A percentile compares a stretch with the other conserved stretches of the same genome.
Evolutionary conservation across 1,139 yeast genomes (phyloP).

Genomic region (Debaryomycetaceae sp.): DNA sequence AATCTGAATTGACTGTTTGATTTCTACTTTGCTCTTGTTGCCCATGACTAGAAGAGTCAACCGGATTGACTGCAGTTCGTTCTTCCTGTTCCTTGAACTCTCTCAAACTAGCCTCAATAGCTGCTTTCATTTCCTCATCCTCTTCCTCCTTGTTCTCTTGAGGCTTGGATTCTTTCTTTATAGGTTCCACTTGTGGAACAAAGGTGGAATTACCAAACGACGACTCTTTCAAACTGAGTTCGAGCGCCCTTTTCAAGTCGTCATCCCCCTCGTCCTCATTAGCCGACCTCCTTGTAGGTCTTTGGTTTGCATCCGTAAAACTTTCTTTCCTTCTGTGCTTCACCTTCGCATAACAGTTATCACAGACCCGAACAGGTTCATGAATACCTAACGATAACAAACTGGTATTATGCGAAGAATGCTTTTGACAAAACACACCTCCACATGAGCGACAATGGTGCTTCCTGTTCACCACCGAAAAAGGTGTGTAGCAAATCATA

Average conservation of each 20-base stretch:
- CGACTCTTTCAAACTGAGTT: conserved; percentile 64
- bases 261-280: conserved; percentile 60
- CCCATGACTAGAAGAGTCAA: neutral
- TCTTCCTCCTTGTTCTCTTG: conserved; percentile 51
- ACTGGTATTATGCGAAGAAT: conserved; percentile 67
- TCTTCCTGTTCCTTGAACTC: conserved; percentile 56
- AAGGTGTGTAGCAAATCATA: conserved; percentile 84
- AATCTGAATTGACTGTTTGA: conserved; percentile 19
- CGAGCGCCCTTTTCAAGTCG: conserved; percentile 74
- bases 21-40: neutral
- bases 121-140: conserved; percentile 89
- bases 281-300: neutral
- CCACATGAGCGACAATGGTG: conserved; percentile 98
- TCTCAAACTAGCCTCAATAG: conserved; percentile 86
- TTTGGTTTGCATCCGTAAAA: neutral
- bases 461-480: conserved; percentile 80
- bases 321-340: conserved; percentile 17
- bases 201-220: conserved; percentile 12
- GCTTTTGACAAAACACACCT: conserved; percentile 84
- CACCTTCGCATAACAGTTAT: conserved; percentile 63
- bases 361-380: conserved; percentile 92
- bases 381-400: conserved; percentile 83
- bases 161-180: conserved; percentile 5
- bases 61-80: neutral
- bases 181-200: neutral